A percentile compares a stretch with the other conserved stretches of the same genome.
These are phyloP conservation scores for Boeremia exigua DNA, from an alignment of 2,329 filamentous ascomycete genomes.

Conservation along the genomic window DNA sequence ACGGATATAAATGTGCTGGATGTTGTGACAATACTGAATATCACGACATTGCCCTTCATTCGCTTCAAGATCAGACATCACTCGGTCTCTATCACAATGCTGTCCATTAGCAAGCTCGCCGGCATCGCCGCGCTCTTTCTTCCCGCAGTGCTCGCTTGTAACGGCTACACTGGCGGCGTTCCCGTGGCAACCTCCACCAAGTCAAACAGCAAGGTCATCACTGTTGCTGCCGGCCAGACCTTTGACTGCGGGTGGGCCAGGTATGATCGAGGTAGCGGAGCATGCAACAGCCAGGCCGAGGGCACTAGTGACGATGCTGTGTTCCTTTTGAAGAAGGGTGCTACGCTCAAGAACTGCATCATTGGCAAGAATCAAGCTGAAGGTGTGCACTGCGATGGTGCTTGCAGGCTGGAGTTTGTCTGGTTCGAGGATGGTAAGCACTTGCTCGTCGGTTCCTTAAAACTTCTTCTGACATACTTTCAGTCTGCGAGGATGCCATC, in stretches of 20 bases:
- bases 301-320: slow-evolving; percentile 51
- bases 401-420: slow-evolving; percentile 54
- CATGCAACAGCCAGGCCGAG: slow-evolving; percentile 22
- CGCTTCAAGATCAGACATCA: background rate
- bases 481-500: slow-evolving; percentile 46
- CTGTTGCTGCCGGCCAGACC: slow-evolving; percentile 19
- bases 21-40: background rate
- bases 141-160: slow-evolving; percentile 22
- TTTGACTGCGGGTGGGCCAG: slow-evolving; percentile 26
- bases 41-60: background rate
- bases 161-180: slow-evolving; percentile 22
- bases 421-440: slow-evolving; percentile 42
- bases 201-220: slow-evolving; percentile 25
- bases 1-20: background rate
- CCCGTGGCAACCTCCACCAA: slow-evolving; percentile 22
- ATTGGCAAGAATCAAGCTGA: slow-evolving; percentile 58
- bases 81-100: background rate
- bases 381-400: slow-evolving; percentile 56
- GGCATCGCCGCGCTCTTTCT: slow-evolving; percentile 19
- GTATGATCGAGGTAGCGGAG: slow-evolving; percentile 26
- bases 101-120: slow-evolving; percentile 8
- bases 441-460: background rate
- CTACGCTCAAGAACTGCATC: slow-evolving; percentile 58
- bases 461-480: background rate
- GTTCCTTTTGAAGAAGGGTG: slow-evolving; percentile 57